Conservation (phyloP, 2,329 filamentous ascomycete species). For the Ambrosiella xylebori region DNA sequence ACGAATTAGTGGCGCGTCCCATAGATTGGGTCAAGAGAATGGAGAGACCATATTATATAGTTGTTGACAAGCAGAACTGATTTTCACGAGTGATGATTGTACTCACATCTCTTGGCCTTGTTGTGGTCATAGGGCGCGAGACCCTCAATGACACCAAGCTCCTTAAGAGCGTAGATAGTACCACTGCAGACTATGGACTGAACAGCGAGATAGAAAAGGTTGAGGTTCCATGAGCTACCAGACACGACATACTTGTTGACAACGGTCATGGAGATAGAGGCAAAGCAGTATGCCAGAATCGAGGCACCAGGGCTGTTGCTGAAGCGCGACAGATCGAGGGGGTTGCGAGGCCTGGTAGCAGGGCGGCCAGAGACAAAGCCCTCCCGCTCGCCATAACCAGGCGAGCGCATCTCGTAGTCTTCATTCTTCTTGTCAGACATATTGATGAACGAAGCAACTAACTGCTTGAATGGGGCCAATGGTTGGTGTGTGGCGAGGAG, state of each 20-base stretch:
- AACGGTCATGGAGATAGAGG: constrained; percentile 99
- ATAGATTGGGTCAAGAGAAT: too few species aligned
- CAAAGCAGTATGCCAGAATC: constrained; percentile 77
- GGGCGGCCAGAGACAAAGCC: constrained; percentile 26
- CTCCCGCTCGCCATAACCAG: constrained; percentile 35
- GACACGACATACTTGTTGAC: constrained; percentile 98
- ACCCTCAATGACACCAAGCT: constrained; percentile 64
- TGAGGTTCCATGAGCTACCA: constrained; percentile 80
- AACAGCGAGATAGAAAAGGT: constrained; percentile 82
- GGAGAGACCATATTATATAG: too few species aligned
- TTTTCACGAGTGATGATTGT: not conserved
- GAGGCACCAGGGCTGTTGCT: constrained; percentile 65
- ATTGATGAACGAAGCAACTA: not conserved
- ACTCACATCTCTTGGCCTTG: constrained; percentile 81
- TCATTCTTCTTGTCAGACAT: constrained; percentile 89
- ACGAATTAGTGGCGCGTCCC: not conserved
- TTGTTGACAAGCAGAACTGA: too few species aligned
- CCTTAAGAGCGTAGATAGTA: constrained; percentile 71
- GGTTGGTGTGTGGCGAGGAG: not conserved
- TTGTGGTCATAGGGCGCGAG: constrained; percentile 66
- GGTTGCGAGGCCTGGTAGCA: constrained; percentile 15
- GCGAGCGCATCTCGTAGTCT: constrained; percentile 57
- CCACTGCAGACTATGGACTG: constrained; percentile 83
- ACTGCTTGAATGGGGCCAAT: not conserved
- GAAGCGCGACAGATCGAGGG: constrained; percentile 29